Percentiles rank a stretch among this genome's conserved stretches.
phyloP scores from a whole-genome alignment of 2,329 filamentous ascomycete species.

The Cercospora sesami region DNA sequence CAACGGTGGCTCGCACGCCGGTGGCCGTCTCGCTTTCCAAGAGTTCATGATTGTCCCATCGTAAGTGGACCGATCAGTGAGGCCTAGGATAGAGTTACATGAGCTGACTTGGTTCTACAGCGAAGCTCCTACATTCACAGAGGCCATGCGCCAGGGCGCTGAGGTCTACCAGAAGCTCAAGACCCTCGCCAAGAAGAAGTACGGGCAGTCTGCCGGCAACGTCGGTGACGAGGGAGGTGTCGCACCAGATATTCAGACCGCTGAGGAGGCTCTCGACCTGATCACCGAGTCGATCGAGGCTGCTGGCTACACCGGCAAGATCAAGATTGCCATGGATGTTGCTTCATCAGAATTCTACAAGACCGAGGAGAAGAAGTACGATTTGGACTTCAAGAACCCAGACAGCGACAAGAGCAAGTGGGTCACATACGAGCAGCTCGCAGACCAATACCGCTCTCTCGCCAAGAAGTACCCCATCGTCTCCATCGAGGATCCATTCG shows the following conservation, averaged over 20 bases:
- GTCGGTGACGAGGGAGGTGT: conserved; percentile 99
- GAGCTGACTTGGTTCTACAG: conserved; percentile 27
- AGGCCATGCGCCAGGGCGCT: conserved; percentile 92
- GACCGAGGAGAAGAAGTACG: conserved; percentile 93
- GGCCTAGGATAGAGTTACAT: background rate
- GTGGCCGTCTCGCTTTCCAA: conserved; percentile 74
- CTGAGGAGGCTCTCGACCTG: conserved; percentile 94
- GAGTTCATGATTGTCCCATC: conserved; percentile 57
- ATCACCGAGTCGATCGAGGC: conserved; percentile 92
- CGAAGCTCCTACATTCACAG: conserved; percentile 79
- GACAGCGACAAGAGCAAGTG: conserved; percentile 94
- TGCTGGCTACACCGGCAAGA: conserved; percentile 91
- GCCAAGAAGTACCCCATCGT: conserved; percentile 97
- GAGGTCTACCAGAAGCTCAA: conserved; percentile 99
- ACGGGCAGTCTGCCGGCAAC: conserved; percentile 97
- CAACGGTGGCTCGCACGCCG: conserved; percentile 84
- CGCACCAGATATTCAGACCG: conserved; percentile 95
- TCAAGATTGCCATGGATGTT: conserved; percentile 99
- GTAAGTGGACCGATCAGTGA: conserved; percentile 36
- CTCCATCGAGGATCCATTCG: conserved; percentile 98
- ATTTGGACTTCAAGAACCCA: conserved; percentile 99
- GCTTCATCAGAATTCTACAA: conserved; percentile 99
- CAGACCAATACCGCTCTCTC: conserved; percentile 78
- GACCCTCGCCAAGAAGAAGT: conserved; percentile 96
- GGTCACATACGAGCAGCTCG: conserved; percentile 97